These are phyloP conservation scores for Erodium maritimum DNA, from an alignment of 345 rosid genomes.

Conservation along the genomic window DNA sequence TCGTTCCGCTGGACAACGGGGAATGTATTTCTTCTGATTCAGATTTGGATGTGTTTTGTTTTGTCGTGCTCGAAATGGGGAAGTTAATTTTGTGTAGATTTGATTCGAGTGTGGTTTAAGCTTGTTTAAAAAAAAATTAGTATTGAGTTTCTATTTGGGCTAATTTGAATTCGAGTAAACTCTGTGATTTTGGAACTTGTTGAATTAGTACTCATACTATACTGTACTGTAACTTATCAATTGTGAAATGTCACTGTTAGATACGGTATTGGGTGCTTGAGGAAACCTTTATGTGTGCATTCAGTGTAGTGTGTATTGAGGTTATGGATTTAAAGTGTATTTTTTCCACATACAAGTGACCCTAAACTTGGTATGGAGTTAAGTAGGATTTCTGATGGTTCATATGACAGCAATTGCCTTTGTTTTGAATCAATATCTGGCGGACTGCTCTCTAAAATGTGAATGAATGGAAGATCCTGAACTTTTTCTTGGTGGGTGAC, in stretches of 20 bases:
- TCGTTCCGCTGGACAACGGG: background rate
- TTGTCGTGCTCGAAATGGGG: background rate
- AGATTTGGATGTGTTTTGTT: background rate
- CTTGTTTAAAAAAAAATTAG: background rate
- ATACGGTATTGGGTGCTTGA: too few relatives aligned
- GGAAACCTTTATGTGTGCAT: too few relatives aligned
- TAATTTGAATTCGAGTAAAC: background rate
- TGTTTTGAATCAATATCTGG: background rate
- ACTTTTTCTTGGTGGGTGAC: background rate
- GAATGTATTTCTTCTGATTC: background rate
- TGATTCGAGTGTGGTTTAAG: background rate
- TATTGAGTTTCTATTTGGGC: background rate
- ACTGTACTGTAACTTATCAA: background rate
- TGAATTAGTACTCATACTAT: too few relatives aligned
- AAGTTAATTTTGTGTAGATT: background rate
- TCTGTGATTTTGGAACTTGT: too few relatives aligned
- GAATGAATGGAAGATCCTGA: background rate
- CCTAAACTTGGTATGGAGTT: background rate
- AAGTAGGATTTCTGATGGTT: background rate
- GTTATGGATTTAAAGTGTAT: background rate
- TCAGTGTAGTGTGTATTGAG: background rate
- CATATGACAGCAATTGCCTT: background rate
- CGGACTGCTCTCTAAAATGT: background rate
- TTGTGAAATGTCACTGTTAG: background rate
- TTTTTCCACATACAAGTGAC: background rate